A percentile compares a stretch with the other conserved stretches of the same genome.
Conservation (phyloP, 2,329 filamentous ascomycete species). For the Monosporascus sp. region DNA sequence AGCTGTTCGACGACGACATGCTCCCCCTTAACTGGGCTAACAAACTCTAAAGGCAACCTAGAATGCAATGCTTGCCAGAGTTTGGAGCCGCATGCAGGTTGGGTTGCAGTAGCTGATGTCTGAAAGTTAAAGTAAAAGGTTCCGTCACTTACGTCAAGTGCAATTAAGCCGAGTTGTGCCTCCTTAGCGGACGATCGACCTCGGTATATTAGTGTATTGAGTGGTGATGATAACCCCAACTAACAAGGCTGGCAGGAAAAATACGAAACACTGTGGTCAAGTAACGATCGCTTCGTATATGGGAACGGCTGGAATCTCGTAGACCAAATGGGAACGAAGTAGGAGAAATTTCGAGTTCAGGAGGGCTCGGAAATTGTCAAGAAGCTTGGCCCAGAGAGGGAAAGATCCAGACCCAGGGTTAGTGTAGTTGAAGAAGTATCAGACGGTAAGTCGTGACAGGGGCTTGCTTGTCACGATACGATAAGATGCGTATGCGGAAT, state of each 20-base stretch:
- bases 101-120: not conserved
- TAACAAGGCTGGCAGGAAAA: not conserved
- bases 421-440: not conserved
- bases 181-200: not conserved
- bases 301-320: not conserved
- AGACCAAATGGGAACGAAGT: not conserved
- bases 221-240: not conserved
- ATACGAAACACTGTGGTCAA: not conserved
- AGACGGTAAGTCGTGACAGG: too few relatives aligned
- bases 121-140: not conserved
- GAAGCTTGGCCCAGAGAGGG: not conserved
- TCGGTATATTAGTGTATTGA: not conserved
- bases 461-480: too few relatives aligned
- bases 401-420: not conserved
- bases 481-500: not conserved
- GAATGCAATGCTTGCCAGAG: too few relatives aligned
- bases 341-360: not conserved
- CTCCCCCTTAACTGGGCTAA: too few relatives aligned
- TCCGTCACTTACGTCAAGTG: not conserved
- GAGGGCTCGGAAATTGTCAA: not conserved
- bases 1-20: too few relatives aligned
- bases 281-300: not conserved
- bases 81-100: not conserved
- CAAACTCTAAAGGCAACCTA: too few relatives aligned
- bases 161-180: not conserved